Conservation (phyloP, 225 moss, liverwort and hornwort species). For the Lunularia cruciata region DNA sequence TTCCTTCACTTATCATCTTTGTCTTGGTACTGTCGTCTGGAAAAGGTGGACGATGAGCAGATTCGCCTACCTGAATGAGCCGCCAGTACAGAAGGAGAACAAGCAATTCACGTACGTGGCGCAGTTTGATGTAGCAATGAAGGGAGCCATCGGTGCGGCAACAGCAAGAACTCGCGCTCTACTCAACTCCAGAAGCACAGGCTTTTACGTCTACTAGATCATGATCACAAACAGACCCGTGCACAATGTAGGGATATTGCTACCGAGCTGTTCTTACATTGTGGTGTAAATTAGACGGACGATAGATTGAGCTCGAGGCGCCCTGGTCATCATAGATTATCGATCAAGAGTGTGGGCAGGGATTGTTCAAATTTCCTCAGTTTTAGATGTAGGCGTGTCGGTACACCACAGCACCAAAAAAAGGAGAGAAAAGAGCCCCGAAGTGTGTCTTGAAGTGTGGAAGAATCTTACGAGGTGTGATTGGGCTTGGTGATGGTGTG, state of each 20-base stretch:
- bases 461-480: neutral
- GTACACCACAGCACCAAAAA: neutral
- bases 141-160: conserved; percentile 1
- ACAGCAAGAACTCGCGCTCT: neutral
- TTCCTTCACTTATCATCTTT: neutral
- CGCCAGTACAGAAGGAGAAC: conserved; percentile 13
- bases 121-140: conserved; percentile 39
- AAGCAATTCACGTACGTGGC: conserved; percentile 27
- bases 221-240: neutral
- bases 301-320: conserved; percentile 7
- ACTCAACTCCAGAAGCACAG: conserved; percentile 7
- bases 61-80: conserved; percentile 47
- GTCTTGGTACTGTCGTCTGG: neutral
- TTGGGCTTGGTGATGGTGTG: conserved; percentile 14
- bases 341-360: neutral
- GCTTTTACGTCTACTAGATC: conserved; percentile 1
- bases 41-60: conserved; percentile 49
- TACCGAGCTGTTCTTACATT: neutral
- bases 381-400: neutral
- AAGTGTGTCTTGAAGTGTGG: too few species aligned
- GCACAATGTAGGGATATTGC: neutral
- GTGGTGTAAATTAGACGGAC: conserved; percentile 3
- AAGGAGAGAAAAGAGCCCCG: neutral
- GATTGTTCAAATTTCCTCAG: too few species aligned
- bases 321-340: neutral